Percentiles rank a stretch among this genome's conserved stretches.
phyloP scores from a whole-genome alignment of 495 filamentous ascomycete species.

The Talaromyces borbonicus region DNA sequence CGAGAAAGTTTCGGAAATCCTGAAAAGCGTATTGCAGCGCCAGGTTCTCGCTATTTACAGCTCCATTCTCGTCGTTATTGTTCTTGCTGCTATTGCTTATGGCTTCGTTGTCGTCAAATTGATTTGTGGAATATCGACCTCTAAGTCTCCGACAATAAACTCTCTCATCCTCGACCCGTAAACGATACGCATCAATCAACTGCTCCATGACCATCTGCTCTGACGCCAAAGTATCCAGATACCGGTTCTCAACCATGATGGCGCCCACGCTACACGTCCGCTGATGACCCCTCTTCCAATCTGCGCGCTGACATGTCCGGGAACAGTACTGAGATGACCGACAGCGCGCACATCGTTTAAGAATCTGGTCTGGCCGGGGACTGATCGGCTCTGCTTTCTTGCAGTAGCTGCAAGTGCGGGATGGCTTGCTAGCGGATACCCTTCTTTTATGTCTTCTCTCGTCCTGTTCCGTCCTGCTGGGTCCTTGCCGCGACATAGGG shows the following conservation, averaged over 20 bases:
- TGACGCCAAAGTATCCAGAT: slow-evolving; percentile 7
- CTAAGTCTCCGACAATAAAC: slow-evolving; percentile 14
- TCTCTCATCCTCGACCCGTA: slow-evolving; percentile 31
- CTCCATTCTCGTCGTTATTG: not conserved
- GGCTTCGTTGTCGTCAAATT: slow-evolving; percentile 7
- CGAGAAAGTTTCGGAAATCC: slow-evolving; percentile 17
- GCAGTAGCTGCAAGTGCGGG: slow-evolving; percentile 5
- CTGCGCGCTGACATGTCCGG: slow-evolving; percentile 28
- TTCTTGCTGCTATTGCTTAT: not conserved
- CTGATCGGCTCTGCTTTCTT: slow-evolving; percentile 3
- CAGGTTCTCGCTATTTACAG: not conserved
- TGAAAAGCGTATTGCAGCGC: slow-evolving; percentile 7
- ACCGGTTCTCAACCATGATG: slow-evolving; percentile 6
- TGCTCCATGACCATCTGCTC: slow-evolving; percentile 30
- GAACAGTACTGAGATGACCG: slow-evolving; percentile 37
- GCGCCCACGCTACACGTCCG: slow-evolving; percentile 22
- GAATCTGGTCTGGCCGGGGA: not conserved
- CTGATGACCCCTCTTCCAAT: slow-evolving; percentile 32
- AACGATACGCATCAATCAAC: slow-evolving; percentile 36
- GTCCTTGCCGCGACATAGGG: not conserved
- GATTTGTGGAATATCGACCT: slow-evolving; percentile 13
- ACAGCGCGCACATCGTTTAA: slow-evolving; percentile 30
- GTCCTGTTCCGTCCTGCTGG: not conserved
- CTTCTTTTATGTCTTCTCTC: not conserved
- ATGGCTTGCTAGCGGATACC: not conserved